These are phyloP conservation scores for Crithidia brevicula DNA, from an alignment of 208 protist species.

Conservation along the genomic window DNA sequence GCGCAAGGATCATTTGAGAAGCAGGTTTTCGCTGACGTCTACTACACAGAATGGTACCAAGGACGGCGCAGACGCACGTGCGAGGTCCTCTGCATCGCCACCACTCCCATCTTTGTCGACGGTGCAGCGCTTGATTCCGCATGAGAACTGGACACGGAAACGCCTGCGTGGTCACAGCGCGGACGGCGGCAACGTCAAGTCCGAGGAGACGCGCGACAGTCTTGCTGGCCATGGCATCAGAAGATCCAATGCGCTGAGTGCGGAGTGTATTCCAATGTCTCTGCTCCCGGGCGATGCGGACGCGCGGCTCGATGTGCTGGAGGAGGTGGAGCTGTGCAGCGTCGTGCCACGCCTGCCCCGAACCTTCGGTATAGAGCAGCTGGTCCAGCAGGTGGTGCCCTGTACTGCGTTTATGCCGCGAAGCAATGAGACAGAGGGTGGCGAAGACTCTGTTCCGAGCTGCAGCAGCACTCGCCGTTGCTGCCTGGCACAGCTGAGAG, in stretches of 20 bases:
- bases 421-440: neutral
- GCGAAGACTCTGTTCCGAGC: too few species aligned
- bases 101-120: too few species aligned
- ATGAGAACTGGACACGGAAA: conserved; percentile 2
- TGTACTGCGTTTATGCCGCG: conserved; percentile 26
- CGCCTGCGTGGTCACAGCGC: neutral
- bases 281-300: conserved; percentile 24
- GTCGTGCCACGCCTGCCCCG: conserved; percentile 59
- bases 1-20: too few species aligned
- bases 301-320: conserved; percentile 48
- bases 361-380: conserved; percentile 50
- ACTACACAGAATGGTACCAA: too few species aligned
- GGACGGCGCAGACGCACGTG: too few species aligned
- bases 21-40: too few species aligned
- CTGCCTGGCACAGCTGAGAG: conserved; percentile 6
- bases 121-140: conserved; percentile 1
- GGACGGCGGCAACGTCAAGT: neutral
- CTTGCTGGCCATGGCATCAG: neutral
- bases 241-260: too few species aligned
- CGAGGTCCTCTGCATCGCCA: too few species aligned
- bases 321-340: conserved; percentile 74
- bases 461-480: neutral
- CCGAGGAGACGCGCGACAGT: too few species aligned
- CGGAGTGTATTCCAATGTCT: too few species aligned
- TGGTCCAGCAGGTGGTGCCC: conserved; percentile 73